phyloP scores from a whole-genome alignment of 2,329 filamentous ascomycete species.

The Neofusicoccum ribis region DNA sequence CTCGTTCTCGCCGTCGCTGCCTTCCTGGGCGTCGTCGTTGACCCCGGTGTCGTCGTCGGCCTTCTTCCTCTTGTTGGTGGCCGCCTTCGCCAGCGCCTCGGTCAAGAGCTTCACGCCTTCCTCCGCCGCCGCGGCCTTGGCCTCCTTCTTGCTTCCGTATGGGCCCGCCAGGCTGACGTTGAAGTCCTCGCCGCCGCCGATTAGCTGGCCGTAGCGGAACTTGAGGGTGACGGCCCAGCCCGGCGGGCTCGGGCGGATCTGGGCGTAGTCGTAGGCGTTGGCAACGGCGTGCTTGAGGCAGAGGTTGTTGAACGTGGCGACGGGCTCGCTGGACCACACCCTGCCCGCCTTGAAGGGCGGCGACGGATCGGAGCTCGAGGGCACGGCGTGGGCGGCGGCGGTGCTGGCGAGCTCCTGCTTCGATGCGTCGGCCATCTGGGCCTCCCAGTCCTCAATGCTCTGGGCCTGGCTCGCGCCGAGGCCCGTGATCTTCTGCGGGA shows the following conservation, averaged over 20 bases:
- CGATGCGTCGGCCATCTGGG: conserved; percentile 2
- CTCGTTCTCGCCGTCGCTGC: conserved; percentile 25
- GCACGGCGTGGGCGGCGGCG: background rate
- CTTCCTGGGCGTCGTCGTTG: background rate
- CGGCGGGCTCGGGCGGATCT: background rate
- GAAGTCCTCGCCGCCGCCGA: conserved; percentile 22
- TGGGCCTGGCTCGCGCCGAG: conserved; percentile 5
- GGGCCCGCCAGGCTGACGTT: conserved; percentile 26
- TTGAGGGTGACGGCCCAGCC: conserved; percentile 29
- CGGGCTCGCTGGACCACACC: conserved; percentile 9
- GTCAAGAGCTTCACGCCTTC: conserved; percentile 32
- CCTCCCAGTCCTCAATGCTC: conserved; percentile 13
- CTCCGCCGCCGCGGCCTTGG: conserved; percentile 42
- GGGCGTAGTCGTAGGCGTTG: background rate
- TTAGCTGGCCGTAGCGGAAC: conserved; percentile 27
- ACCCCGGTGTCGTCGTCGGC: conserved; percentile 20
- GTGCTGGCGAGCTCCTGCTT: background rate
- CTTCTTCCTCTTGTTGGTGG: conserved; percentile 26
- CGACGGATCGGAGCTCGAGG: background rate
- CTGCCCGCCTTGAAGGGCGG: background rate
- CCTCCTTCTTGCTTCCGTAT: conserved; percentile 44
- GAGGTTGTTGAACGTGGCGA: conserved; percentile 20
- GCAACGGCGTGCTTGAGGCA: conserved; percentile 19
- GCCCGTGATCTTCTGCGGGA: background rate
- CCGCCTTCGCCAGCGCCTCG: conserved; percentile 22